phyloP scores from a whole-genome alignment of 768 basidiomycete genomes.

The Suillus luteus region DNA sequence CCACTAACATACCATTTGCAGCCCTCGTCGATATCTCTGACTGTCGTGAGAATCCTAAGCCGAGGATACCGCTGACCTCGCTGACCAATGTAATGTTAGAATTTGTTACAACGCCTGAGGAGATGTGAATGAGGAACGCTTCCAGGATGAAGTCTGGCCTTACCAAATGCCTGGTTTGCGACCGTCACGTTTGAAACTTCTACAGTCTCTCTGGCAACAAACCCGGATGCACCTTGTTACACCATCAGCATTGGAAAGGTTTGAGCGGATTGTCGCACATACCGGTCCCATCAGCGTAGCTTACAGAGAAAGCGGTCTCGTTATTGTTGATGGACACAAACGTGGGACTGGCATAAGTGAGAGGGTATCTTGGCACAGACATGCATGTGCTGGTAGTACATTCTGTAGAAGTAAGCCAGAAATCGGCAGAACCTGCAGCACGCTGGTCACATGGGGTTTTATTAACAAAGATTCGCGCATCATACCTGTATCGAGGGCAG shows the following conservation, averaged over 20 bases:
- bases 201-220: conserved; percentile 68
- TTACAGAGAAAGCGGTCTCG: conserved; percentile 55
- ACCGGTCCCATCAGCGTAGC: conserved; percentile 74
- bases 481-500: conserved; percentile 75
- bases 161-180: conserved; percentile 68
- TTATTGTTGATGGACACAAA: conserved; percentile 65
- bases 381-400: conserved; percentile 60
- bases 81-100: conserved; percentile 66
- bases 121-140: not conserved
- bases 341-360: conserved; percentile 64
- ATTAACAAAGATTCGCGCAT: conserved; percentile 26
- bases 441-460: not conserved
- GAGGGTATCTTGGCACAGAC: conserved; percentile 67
- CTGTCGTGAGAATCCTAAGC: conserved; percentile 74
- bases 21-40: conserved; percentile 54
- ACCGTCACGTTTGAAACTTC: conserved; percentile 60
- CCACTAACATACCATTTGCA: conserved; percentile 48
- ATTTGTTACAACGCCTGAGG: conserved; percentile 57
- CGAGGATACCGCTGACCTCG: conserved; percentile 70
- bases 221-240: conserved; percentile 61
- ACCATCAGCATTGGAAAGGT: conserved; percentile 7
- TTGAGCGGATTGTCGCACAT: conserved; percentile 27
- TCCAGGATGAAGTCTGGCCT: conserved; percentile 22
- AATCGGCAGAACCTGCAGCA: conserved; percentile 41
- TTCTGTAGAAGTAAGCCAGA: conserved; percentile 69